Evolutionary conservation across 495 filamentous ascomycete species (phyloP).

Genomic region (Penicillium steckii): DNA sequence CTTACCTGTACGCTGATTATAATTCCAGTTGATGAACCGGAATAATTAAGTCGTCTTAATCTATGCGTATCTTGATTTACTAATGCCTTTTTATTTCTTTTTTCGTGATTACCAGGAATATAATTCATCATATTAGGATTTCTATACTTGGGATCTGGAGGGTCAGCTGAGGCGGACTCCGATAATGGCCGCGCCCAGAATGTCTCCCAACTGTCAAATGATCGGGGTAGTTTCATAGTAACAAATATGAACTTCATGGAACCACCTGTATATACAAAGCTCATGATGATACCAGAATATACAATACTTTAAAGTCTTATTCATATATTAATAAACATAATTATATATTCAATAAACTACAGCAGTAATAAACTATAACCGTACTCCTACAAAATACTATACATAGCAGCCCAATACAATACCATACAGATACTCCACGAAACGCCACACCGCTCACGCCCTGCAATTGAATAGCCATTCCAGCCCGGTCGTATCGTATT

Average conservation of each 20-base stretch:
- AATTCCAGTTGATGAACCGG: not conserved
- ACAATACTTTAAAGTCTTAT: no score
- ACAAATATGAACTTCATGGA: no score
- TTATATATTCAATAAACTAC: no score
- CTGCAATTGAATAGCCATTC: no score
- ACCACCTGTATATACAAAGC: no score
- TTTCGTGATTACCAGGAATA: not conserved
- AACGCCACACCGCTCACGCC: not conserved
- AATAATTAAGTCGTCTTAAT: no score
- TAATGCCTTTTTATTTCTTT: not conserved
- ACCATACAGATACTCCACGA: not conserved
- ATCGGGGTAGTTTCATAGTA: not conserved
- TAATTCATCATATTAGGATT: not conserved
- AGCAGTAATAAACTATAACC: no score
- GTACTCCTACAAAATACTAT: not conserved
- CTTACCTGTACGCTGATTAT: not conserved
- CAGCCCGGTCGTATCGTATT: no score
- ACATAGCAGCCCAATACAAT: not conserved
- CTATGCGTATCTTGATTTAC: no score
- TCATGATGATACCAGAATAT: not conserved
- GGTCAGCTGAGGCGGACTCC: constrained; percentile 8
- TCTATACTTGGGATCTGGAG: not conserved
- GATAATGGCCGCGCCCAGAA: constrained; percentile 5
- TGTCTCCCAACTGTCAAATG: constrained; percentile 1
- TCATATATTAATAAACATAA: no score